Evolutionary conservation across 2,329 filamentous ascomycete genomes (phyloP).

Genomic region (Ophiobolus disseminans): DNA sequence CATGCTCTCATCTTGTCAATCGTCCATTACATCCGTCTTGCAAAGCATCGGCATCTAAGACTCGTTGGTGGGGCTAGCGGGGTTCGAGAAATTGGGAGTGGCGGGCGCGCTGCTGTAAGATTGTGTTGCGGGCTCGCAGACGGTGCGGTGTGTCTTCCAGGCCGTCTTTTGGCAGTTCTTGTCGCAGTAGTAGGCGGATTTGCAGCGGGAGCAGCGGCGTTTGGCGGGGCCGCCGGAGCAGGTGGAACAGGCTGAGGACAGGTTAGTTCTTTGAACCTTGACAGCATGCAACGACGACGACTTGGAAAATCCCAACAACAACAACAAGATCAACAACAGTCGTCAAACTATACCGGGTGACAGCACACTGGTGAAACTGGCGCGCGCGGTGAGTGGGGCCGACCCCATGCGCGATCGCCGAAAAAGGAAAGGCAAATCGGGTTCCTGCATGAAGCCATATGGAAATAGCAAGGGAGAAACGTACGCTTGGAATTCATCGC

Average conservation of each 20-base stretch:
- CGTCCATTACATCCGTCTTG: not conserved
- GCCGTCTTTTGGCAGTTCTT: slow-evolving; percentile 60
- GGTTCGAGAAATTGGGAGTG: slow-evolving; percentile 38
- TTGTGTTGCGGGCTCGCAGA: slow-evolving; percentile 45
- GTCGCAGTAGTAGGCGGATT: slow-evolving; percentile 58
- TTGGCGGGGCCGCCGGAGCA: slow-evolving; percentile 31
- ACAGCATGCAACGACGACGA: not conserved
- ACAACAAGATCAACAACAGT: too few relatives aligned
- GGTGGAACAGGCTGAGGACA: slow-evolving; percentile 30
- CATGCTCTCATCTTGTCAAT: slow-evolving; percentile 14
- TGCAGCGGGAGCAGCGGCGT: slow-evolving; percentile 57
- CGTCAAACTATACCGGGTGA: not conserved
- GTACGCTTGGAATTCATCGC: slow-evolving; percentile 32
- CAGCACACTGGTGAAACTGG: slow-evolving; percentile 9
- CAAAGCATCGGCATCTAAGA: not conserved
- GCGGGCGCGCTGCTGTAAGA: slow-evolving; percentile 27
- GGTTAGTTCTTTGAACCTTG: not conserved
- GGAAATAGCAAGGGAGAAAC: slow-evolving; percentile 17
- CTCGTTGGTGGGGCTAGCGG: slow-evolving; percentile 31
- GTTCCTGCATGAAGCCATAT: slow-evolving; percentile 36
- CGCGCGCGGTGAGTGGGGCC: slow-evolving; percentile 22
- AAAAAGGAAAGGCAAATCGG: slow-evolving; percentile 27
- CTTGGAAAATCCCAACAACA: not conserved
- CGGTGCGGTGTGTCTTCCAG: slow-evolving; percentile 60
- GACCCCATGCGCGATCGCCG: slow-evolving; percentile 17